phyloP scores from a whole-genome alignment of 371 early-diverging fungal species.

The Entomophthora muscae region DNA sequence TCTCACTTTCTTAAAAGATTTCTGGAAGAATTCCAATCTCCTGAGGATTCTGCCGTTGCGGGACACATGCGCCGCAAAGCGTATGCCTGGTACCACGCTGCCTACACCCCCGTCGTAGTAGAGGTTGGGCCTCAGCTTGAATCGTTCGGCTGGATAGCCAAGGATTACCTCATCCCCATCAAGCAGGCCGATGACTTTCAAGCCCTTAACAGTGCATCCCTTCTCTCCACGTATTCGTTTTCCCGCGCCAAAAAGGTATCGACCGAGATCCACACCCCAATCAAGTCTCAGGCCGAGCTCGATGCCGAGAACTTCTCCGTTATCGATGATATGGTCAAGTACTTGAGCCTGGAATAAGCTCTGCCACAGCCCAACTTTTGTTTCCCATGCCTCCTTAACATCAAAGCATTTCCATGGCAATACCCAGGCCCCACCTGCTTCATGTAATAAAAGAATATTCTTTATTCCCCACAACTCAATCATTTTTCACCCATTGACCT shows the following conservation, averaged over 20 bases:
- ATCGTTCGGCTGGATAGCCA: neutral
- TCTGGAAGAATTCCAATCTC: constrained; percentile 22
- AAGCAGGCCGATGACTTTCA: neutral
- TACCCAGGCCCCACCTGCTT: too few relatives aligned
- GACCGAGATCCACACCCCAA: too few relatives aligned
- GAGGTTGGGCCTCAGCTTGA: neutral
- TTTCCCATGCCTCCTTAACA: too few relatives aligned
- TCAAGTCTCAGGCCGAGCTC: neutral
- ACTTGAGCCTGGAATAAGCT: neutral
- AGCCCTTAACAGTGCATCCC: neutral
- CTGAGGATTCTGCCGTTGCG: neutral
- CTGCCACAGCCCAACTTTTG: neutral
- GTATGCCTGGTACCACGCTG: neutral
- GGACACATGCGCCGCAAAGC: neutral
- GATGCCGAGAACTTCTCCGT: neutral
- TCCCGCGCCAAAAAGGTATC: neutral
- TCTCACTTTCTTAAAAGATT: constrained; percentile 20
- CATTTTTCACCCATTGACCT: too few relatives aligned
- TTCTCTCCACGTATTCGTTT: neutral
- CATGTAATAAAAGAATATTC: too few relatives aligned
- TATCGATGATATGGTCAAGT: neutral
- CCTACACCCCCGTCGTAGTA: neutral
- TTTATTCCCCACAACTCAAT: too few relatives aligned
- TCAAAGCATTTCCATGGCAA: too few relatives aligned
- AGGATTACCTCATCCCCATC: neutral